phyloP scores from a whole-genome alignment of 2,329 filamentous ascomycete species.

The Aspergillus phoenicis region DNA sequence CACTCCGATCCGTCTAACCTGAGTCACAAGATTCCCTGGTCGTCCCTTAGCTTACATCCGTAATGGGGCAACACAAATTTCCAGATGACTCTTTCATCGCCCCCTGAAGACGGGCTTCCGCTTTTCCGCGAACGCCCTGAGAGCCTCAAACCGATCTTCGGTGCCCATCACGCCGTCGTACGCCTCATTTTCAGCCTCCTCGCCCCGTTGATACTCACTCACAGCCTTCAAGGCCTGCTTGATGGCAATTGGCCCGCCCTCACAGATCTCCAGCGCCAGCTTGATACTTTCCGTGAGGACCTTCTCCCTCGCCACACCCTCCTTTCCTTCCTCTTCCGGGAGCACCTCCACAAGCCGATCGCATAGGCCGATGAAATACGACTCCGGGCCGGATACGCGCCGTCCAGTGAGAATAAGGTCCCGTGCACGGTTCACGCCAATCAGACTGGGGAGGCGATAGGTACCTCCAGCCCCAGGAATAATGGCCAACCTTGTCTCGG shows the following conservation, averaged over 20 bases:
- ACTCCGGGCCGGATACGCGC: conserved; percentile 78
- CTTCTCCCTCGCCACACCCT: conserved; percentile 63
- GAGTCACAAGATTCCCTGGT: background rate
- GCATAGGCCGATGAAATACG: conserved; percentile 87
- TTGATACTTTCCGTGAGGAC: conserved; percentile 76
- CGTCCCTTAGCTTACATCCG: background rate
- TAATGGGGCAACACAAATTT: background rate
- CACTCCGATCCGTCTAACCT: background rate
- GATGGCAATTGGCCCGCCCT: conserved; percentile 83
- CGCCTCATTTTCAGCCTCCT: conserved; percentile 81
- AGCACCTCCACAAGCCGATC: conserved; percentile 85
- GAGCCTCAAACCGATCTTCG: conserved; percentile 83
- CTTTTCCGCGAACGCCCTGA: conserved; percentile 81
- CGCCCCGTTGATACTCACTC: conserved; percentile 62
- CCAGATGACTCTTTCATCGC: conserved; percentile 34
- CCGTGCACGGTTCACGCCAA: conserved; percentile 79
- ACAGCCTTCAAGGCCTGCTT: conserved; percentile 79
- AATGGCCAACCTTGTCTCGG: conserved; percentile 90
- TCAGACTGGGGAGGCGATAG: conserved; percentile 77
- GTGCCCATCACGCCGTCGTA: conserved; percentile 83
- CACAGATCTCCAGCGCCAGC: conserved; percentile 81
- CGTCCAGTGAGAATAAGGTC: conserved; percentile 90
- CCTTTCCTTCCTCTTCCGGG: conserved; percentile 55
- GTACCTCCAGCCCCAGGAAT: conserved; percentile 94
- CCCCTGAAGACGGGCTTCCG: conserved; percentile 70